Evolutionary conservation across 352 stramenopile species (phyloP), one percentile per base, ranked within the genome.

Genomic region (Plasmopara viticola): DNA sequence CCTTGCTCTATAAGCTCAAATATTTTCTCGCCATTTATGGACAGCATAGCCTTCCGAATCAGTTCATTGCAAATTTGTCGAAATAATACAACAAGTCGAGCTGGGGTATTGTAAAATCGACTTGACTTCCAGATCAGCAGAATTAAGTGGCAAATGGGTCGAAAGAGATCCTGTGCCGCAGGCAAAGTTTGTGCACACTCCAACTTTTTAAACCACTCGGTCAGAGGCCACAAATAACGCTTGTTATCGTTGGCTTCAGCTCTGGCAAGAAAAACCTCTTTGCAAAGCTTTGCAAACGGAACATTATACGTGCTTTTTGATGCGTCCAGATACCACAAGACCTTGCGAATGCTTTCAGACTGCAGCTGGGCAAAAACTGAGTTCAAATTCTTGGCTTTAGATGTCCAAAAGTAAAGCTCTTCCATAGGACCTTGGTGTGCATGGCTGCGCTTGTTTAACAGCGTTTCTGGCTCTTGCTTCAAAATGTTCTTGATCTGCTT

Each of bases 401-500:
- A 63, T 7, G 62, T 60, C 90, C 90, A 97, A 51, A 97, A 97
- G 13, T 78, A 62, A 9, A 97, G 70, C 66, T 97, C 90, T 37
- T 87, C 84, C 55, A 91, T 74, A 1, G 89, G 89, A 2, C 84
- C 85, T n/a, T 83, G 74, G 46, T 95, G 78, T 9, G 42, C 42
- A 10, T 59, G 34, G n/a, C 69, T 53, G 5, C 73, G 67, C 34
- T 82, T 77, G 56, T 66, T 84, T 13, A 96, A 60, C 1, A 79
- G 48, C 31, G 72, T 65, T 53, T 97, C 89, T 0, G 89, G 81
- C 49, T 97, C 88, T 55, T 93, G 74, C 38, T 92, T 94, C 1
- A 97, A 51, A 14, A 97, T 93, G 57, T 90, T 89, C 53, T 96
- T 96, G 59, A 97, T 96, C 68, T 97, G 90, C 54, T 96, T 97